Conservation (phyloP, 495 filamentous ascomycete genomes). For the Penicillium herquei region DNA sequence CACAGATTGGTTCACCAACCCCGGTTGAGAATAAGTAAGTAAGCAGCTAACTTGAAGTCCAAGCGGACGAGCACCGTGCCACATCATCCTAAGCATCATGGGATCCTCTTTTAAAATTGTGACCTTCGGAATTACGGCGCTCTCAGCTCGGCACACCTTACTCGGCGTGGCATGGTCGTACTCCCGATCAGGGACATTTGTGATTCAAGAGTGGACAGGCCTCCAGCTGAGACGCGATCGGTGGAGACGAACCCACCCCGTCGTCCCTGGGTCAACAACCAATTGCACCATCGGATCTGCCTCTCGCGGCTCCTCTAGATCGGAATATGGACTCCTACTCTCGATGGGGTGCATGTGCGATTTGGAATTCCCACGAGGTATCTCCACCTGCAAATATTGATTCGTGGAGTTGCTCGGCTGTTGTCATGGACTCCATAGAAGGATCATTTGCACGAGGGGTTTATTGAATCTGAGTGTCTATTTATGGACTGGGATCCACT, state of each 20-base stretch:
- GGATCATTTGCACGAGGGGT: too few relatives aligned
- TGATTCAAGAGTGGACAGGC: constrained; percentile 13
- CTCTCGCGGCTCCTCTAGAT: constrained; percentile 1
- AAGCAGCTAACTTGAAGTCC: too few relatives aligned
- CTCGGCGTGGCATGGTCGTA: constrained; percentile 1
- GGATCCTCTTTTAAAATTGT: neutral
- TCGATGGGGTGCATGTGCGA: neutral
- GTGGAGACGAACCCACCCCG: constrained; percentile 14
- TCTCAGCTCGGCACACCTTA: constrained; percentile 6
- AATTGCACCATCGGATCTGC: constrained; percentile 12
- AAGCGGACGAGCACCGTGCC: neutral
- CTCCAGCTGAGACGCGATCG: constrained; percentile 20
- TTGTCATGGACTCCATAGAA: too few relatives aligned
- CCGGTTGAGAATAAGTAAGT: too few relatives aligned
- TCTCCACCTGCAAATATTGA: neutral
- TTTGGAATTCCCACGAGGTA: constrained; percentile 2
- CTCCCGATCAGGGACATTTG: neutral
- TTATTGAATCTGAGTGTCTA: neutral
- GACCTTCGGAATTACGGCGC: neutral
- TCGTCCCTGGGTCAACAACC: constrained; percentile 2
- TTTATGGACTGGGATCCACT: neutral
- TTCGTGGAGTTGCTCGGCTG: neutral
- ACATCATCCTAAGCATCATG: neutral
- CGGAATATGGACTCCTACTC: neutral
- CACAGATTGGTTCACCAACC: too few relatives aligned